Base-by-base conservation (phyloP, 2,329 filamentous ascomycete genomes). In the Ophiostoma montium region DNA sequence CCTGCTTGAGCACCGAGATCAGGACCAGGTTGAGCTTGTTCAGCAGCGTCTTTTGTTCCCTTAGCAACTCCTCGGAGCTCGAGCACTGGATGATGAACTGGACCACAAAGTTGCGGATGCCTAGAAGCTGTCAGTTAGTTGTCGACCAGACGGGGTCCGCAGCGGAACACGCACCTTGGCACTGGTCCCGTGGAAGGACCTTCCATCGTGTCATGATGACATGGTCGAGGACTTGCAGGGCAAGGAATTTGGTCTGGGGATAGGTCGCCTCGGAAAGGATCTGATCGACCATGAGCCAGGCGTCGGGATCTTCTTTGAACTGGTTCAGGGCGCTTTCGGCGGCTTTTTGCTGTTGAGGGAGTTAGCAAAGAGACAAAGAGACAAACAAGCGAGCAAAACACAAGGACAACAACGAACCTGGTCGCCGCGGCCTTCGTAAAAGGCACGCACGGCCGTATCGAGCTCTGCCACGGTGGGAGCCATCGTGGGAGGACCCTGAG, bases 151-250 rank as follows among this genome's bases (percentile, higher is more conserved):
- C n/a, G n/a, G n/a, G n/a, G n/a, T n/a, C n/a, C n/a, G n/a, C n/a
- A n/a, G n/a, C n/a, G n/a, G n/a, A n/a, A n/a, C n/a, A 49, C 72
- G 51, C 65, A 84, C 87, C 88, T 75, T 92, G 82, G 67, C 92
- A 95, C 69, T 98, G 92, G 57, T 96, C 90, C 61, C 88, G 81
- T 48, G 92, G 92, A 54, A 98, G 71, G 52, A 96, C 88, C 72
- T 95, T 98, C 94, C 92, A 98, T 72, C 92, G 82, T 57, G 92
- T 98, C 80, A 90, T 86, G 65, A 98, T 96, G 57, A 98, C 90
- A 78, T 87, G 88, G 70, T 98, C 92, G 56, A 98, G 80, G 57
- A 98, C 89, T 69, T 98, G 92, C 57, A 98, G 74, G 48, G 89
- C 92, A 61, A 98, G 75, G 66, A 94, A 98, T 73, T 98, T 98